phyloP scores from a whole-genome alignment of 345 rosid species.

The Lepidium didymum region DNA sequence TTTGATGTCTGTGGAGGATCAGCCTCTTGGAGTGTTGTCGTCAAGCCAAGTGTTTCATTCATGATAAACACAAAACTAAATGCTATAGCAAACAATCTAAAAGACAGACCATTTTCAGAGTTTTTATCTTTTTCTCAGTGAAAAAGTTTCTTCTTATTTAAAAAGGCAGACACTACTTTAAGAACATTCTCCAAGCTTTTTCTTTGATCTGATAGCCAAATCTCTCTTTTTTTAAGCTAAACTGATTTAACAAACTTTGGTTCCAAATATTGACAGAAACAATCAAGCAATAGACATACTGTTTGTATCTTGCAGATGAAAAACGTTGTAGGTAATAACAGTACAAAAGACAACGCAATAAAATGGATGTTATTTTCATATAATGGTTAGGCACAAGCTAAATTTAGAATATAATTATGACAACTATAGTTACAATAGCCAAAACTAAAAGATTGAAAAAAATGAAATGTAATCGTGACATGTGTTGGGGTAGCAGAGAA shows the following conservation, averaged over 20 bases:
- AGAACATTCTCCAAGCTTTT: not conserved
- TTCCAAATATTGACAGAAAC: not conserved
- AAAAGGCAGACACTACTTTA: conserved; percentile 1
- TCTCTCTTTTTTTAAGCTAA: not conserved
- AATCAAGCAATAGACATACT: conserved; percentile 9
- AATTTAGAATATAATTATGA: not conserved
- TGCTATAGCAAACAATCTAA: not conserved
- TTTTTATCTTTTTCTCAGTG: not conserved
- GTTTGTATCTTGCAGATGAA: conserved; percentile 3
- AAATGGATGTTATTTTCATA: not conserved
- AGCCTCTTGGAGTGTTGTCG: not conserved
- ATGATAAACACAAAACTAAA: conserved; percentile 5
- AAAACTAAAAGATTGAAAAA: not conserved
- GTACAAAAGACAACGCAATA: not conserved
- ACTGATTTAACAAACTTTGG: not conserved
- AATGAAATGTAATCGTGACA: not conserved
- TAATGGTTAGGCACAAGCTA: not conserved
- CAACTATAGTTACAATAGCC: not conserved
- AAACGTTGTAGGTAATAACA: not conserved
- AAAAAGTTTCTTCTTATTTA: not conserved
- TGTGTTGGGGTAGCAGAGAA: not conserved
- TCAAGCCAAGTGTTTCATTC: conserved; percentile 8
- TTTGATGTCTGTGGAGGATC: not conserved
- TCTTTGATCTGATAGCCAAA: not conserved
- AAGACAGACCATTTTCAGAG: conserved; percentile 8